Percentiles rank a stretch among this genome's conserved stretches.
Conservation (phyloP, 2,329 filamentous ascomycete species). For the Diplocarpon mali region DNA sequence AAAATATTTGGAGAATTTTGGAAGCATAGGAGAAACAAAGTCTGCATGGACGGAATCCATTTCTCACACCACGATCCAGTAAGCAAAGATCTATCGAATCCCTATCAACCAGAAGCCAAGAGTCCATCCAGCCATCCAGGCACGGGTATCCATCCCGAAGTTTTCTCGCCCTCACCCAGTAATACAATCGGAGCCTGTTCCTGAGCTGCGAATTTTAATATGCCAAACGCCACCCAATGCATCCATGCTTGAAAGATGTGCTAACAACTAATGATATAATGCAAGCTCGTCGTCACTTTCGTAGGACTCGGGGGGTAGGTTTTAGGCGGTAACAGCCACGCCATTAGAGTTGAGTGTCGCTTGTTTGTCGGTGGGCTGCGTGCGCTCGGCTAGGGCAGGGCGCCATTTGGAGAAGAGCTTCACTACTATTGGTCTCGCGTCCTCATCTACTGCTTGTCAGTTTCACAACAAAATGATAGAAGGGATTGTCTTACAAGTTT, state of each 20-base stretch:
- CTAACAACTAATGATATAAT: background rate
- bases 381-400: conserved; percentile 29
- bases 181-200: background rate
- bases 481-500: conserved; percentile 42
- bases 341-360: background rate
- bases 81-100: too few species aligned
- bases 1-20: too few species aligned
- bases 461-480: conserved; percentile 10
- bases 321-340: background rate
- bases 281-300: background rate
- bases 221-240: background rate
- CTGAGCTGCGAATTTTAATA: background rate
- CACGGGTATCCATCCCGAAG: background rate
- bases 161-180: background rate
- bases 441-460: conserved; percentile 38
- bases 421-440: conserved; percentile 48
- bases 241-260: background rate
- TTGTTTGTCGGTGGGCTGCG: conserved; percentile 12
- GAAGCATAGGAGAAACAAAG: too few species aligned
- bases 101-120: background rate
- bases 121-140: background rate
- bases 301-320: background rate
- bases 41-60: too few species aligned
- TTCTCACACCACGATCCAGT: too few species aligned
- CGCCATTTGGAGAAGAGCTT: conserved; percentile 54